Base-by-base conservation (phyloP, 306 rosid genomes). In the Medicago lupulina region DNA sequence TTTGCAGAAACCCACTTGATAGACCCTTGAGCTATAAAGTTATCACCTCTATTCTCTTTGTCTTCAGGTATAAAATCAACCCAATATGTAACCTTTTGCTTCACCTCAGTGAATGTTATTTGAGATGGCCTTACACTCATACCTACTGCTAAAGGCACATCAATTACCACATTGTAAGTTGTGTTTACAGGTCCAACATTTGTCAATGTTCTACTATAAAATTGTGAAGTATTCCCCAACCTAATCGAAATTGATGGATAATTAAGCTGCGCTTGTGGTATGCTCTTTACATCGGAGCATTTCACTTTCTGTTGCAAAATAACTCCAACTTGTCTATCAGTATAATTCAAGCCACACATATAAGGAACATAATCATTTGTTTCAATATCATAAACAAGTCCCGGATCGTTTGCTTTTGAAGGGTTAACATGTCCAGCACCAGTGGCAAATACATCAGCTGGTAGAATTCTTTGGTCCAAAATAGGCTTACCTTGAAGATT, bases 371-470 rank as follows among this genome's bases (percentile, higher is more conserved):
- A 91, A 63, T 88, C 90, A 1, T 43, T 76, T 0, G 88, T 80
- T 40, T 76, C 8, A 12, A 85, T 47, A 8, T 87, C 90, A 39
- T 88, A 88, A 58, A 88, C 62, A 23, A 88, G 89, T 12, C 91
- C 87, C 0, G 83, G 91, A 64, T 91, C 73, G 9, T 82, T 77
- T 54, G 88, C 93, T 71, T 71, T 83, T 3, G 12, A 17, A 1
- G 91, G 93, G 82, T 91, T 85, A 2, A 88, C 85, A 74, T 87
- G 91, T 61, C 96, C 89, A 2, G 93, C 76, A 31, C 90, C 89
- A 0, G 57, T 81, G 4, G 89, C 86, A 63, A 88, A 87, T 9
- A 83, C 34, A 72, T 85, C 78, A 0, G 91, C 86, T 0, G 81
- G 81, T 67, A 3, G 6, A 75, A 72, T 1, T 2, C 28, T 23